Evolutionary conservation across 805 yeast genomes (phyloP).

Genomic region (Ogataea angusta): DNA sequence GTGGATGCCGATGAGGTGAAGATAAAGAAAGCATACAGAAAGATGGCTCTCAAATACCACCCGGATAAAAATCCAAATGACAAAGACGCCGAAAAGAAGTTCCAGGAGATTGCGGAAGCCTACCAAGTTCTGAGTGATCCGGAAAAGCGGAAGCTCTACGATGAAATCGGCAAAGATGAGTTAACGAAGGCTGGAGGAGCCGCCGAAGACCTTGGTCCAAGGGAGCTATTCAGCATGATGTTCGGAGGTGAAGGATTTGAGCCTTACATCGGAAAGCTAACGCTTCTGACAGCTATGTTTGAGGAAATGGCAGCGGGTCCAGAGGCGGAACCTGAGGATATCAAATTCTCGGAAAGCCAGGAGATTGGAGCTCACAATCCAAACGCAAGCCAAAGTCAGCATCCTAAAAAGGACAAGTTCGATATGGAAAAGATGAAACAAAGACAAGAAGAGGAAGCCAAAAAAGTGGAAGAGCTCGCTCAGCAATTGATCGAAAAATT

Average conservation of each 20-base stretch:
- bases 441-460: constrained; percentile 35
- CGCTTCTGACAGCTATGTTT: constrained; percentile 72
- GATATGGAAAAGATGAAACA: constrained; percentile 29
- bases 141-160: constrained; percentile 61
- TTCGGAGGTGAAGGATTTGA: constrained; percentile 90
- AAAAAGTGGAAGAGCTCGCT: constrained; percentile 55
- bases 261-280: constrained; percentile 84
- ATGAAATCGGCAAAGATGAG: constrained; percentile 71
- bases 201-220: constrained; percentile 69
- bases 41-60: constrained; percentile 70
- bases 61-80: constrained; percentile 81
- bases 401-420: constrained; percentile 16
- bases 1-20: constrained; percentile 60
- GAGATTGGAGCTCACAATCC: constrained; percentile 13
- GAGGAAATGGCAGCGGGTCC: constrained; percentile 31
- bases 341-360: constrained; percentile 13
- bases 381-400: constrained; percentile 1
- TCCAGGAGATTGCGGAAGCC: constrained; percentile 63
- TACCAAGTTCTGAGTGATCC: constrained; percentile 75
- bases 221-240: constrained; percentile 64
- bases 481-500: constrained; percentile 45
- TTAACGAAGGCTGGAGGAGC: constrained; percentile 41
- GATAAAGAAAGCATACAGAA: constrained; percentile 77
- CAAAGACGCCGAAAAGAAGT: constrained; percentile 70
- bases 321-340: constrained; percentile 29